Evolutionary conservation across 1,284 basidiomycete species (phyloP).

Genomic region (Moniliella sp.): DNA sequence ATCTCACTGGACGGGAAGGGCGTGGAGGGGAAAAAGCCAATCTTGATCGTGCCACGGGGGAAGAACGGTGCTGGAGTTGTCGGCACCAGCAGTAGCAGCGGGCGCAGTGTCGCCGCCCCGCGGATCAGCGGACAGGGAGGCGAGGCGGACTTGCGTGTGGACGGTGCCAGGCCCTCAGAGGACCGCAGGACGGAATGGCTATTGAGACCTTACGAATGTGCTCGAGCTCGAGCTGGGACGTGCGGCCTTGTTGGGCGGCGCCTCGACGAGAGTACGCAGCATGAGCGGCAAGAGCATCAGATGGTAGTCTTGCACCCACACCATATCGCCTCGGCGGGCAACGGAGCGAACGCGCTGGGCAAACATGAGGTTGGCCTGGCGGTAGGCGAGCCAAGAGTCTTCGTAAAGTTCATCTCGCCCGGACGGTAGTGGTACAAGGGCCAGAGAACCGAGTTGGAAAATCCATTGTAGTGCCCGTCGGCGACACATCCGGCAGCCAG

Average conservation of each 20-base stretch:
- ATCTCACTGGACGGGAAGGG: conserved; percentile 96
- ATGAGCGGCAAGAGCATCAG: conserved; percentile 91
- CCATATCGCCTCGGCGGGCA: conserved; percentile 57
- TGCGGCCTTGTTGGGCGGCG: conserved; percentile 35
- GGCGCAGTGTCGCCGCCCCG: background rate
- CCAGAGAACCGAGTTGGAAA: conserved; percentile 98
- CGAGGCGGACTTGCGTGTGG: conserved; percentile 2
- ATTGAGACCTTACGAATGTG: conserved; percentile 22
- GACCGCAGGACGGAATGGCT: conserved; percentile 17
- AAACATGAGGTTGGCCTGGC: conserved; percentile 83
- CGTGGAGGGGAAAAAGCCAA: conserved; percentile 95
- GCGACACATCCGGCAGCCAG: conserved; percentile 90
- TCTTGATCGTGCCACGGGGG: conserved; percentile 35
- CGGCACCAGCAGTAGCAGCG: conserved; percentile 5
- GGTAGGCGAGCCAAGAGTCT: conserved; percentile 88
- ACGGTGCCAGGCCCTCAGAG: conserved; percentile 15
- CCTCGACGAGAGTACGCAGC: conserved; percentile 61
- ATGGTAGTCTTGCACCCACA: conserved; percentile 54
- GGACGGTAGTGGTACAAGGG: conserved; percentile 88
- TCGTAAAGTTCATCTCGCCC: conserved; percentile 41
- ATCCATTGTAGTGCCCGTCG: conserved; percentile 88
- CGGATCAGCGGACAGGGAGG: background rate
- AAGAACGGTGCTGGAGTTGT: conserved; percentile 18
- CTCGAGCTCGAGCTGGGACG: conserved; percentile 22
- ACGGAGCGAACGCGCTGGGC: conserved; percentile 65